Evolutionary conservation across 2,329 filamentous ascomycete species (phyloP).

Genomic region (Claviceps cyperi): DNA sequence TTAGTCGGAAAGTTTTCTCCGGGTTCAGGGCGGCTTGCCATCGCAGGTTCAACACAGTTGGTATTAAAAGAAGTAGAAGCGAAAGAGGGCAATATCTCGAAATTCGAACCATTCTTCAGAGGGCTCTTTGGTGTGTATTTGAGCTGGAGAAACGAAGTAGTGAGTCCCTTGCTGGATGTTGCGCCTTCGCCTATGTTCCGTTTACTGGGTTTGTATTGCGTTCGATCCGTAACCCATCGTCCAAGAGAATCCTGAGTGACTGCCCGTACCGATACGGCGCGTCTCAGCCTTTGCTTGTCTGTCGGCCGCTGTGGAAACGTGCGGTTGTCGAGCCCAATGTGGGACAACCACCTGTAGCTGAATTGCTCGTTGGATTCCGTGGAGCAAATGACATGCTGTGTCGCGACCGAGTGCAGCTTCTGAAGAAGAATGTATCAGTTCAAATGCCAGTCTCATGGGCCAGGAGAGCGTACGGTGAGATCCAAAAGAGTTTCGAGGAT

Average conservation of each 20-base stretch:
- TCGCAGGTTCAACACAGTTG: background rate
- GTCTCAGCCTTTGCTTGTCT: constrained; percentile 2
- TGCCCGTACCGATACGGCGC: constrained; percentile 6
- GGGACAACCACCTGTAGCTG: constrained; percentile 14
- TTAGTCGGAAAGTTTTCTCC: background rate
- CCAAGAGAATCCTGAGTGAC: constrained; percentile 2
- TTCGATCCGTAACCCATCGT: constrained; percentile 4
- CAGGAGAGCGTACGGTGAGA: constrained; percentile 3
- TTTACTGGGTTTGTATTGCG: constrained; percentile 2
- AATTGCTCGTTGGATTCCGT: constrained; percentile 7
- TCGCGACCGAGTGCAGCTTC: constrained; percentile 3
- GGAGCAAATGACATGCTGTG: constrained; percentile 13
- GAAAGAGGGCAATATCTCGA: background rate
- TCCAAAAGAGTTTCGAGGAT: constrained; percentile 10
- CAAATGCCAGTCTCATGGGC: no score
- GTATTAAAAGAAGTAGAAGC: background rate
- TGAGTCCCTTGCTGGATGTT: background rate
- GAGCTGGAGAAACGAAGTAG: background rate
- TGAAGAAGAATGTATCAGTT: constrained; percentile 2
- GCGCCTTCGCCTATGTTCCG: background rate
- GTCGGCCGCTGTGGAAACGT: constrained; percentile 10
- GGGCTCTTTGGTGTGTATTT: background rate
- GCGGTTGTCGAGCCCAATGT: constrained; percentile 12
- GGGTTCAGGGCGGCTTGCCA: constrained; percentile 2
- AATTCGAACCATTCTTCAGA: background rate